phyloP scores from a whole-genome alignment of 2,329 filamentous ascomycete genomes.

The Cordyceps cicadae region DNA sequence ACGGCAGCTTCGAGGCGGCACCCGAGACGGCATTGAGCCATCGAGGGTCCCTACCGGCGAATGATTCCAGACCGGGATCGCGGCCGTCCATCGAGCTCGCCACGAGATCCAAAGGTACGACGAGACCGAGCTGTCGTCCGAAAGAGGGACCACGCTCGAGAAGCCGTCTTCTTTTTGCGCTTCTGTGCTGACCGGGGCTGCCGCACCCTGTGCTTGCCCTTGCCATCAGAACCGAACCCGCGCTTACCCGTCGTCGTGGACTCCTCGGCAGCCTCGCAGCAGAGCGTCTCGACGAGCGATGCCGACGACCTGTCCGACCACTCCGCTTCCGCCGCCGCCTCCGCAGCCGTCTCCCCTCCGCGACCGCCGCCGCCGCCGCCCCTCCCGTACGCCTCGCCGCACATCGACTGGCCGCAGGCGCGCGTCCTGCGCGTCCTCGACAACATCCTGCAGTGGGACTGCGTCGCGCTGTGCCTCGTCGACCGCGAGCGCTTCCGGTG shows the following conservation, averaged over 20 bases:
- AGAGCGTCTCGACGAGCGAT: not conserved
- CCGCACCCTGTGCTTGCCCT: too few species aligned
- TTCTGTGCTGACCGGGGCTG: too few species aligned
- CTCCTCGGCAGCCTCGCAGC: not conserved
- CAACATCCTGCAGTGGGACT: conserved; percentile 1
- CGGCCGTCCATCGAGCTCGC: not conserved
- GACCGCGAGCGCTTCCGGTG: not conserved
- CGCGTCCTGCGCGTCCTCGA: not conserved
- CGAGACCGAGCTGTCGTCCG: too few species aligned
- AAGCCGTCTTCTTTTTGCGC: too few species aligned
- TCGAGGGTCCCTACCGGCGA: not conserved
- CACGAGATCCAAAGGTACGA: not conserved
- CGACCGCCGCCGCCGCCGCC: not conserved
- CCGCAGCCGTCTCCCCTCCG: too few species aligned
- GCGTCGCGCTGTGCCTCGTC: not conserved
- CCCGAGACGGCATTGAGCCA: not conserved
- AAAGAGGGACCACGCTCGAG: too few species aligned
- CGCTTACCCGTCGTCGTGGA: not conserved
- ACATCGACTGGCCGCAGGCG: not conserved
- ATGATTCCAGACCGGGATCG: not conserved
- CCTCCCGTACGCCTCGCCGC: not conserved
- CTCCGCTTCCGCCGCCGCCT: not conserved
- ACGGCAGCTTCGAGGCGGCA: not conserved
- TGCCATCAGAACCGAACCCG: not conserved
- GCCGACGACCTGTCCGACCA: not conserved